Evolutionary conservation across 176 grass and related monocot genomes (phyloP).

Genomic region (Juncus inflexus): DNA sequence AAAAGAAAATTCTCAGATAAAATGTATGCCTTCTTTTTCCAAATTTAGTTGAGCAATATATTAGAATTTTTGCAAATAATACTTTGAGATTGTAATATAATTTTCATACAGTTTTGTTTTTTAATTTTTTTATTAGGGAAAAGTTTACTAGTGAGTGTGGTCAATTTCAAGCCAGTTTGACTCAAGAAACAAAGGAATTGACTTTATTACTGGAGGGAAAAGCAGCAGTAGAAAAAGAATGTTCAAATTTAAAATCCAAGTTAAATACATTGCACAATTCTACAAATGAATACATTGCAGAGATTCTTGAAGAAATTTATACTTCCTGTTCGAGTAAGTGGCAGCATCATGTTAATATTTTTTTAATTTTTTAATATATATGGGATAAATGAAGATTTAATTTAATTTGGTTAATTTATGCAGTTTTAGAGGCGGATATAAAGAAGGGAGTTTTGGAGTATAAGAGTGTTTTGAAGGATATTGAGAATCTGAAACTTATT

Average conservation of each 20-base stretch:
- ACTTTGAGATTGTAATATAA: no score
- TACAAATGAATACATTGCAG: slow-evolving; percentile 64
- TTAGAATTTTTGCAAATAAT: background rate
- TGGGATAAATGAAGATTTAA: slow-evolving; percentile 7
- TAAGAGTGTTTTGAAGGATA: slow-evolving; percentile 55
- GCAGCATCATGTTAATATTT: background rate
- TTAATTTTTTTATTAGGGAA: slow-evolving; percentile 41
- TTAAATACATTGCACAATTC: slow-evolving; percentile 61
- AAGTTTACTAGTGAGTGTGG: slow-evolving; percentile 51
- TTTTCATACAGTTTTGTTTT: background rate
- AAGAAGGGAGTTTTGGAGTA: slow-evolving; percentile 38
- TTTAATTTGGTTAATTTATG: slow-evolving; percentile 24
- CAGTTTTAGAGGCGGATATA: slow-evolving; percentile 76
- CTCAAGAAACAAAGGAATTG: slow-evolving; percentile 36
- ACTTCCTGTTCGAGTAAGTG: slow-evolving; percentile 53
- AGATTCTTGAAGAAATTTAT: slow-evolving; percentile 65
- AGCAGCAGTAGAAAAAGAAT: slow-evolving; percentile 54
- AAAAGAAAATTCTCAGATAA: slow-evolving; percentile 56
- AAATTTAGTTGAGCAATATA: background rate
- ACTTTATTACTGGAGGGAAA: slow-evolving; percentile 51
- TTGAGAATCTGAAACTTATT: slow-evolving; percentile 59
- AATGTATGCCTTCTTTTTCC: slow-evolving; percentile 36
- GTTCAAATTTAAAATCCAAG: slow-evolving; percentile 39
- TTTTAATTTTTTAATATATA: background rate
- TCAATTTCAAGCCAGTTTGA: slow-evolving; percentile 45